Evolutionary conservation across 2,329 filamentous ascomycete species (phyloP).

Genomic region (Diaporthe citrichinensis): DNA sequence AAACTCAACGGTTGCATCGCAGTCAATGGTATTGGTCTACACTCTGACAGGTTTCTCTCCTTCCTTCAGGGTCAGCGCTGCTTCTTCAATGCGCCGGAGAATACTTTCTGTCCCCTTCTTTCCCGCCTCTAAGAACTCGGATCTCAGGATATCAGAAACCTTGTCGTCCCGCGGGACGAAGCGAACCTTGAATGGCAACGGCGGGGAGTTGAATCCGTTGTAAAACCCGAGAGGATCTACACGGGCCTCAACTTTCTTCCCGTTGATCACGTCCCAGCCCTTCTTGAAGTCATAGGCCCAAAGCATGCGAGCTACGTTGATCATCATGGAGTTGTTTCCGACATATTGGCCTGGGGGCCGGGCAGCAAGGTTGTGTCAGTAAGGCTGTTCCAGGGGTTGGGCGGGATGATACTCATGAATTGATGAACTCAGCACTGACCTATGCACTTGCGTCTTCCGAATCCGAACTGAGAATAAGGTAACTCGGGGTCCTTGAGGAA

Average conservation of each 20-base stretch:
- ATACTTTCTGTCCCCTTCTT: slow-evolving; percentile 3
- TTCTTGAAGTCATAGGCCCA: slow-evolving; percentile 18
- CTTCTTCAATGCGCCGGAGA: slow-evolving; percentile 12
- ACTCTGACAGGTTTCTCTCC: neutral
- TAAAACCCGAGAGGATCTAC: slow-evolving; percentile 20
- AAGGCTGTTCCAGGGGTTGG: too few species aligned
- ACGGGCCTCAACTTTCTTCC: slow-evolving; percentile 9
- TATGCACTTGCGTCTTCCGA: slow-evolving; percentile 12
- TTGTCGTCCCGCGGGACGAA: neutral
- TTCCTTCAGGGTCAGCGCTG: neutral
- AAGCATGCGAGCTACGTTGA: slow-evolving; percentile 1
- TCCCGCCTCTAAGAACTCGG: neutral
- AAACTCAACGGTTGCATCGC: neutral
- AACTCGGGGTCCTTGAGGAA: slow-evolving; percentile 45
- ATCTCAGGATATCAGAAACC: neutral
- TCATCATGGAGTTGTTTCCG: slow-evolving; percentile 11
- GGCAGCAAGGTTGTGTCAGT: neutral
- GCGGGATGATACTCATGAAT: neutral
- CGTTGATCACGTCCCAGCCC: neutral
- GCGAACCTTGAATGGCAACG: slow-evolving; percentile 11
- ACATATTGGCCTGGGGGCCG: neutral
- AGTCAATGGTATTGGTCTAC: neutral
- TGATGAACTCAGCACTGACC: neutral
- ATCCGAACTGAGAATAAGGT: slow-evolving; percentile 12
- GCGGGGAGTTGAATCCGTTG: slow-evolving; percentile 18